Percentiles rank a stretch among this genome's conserved stretches.
phyloP scores from a whole-genome alignment of 208 protist genomes.

The Trypanosoma caninum region DNA sequence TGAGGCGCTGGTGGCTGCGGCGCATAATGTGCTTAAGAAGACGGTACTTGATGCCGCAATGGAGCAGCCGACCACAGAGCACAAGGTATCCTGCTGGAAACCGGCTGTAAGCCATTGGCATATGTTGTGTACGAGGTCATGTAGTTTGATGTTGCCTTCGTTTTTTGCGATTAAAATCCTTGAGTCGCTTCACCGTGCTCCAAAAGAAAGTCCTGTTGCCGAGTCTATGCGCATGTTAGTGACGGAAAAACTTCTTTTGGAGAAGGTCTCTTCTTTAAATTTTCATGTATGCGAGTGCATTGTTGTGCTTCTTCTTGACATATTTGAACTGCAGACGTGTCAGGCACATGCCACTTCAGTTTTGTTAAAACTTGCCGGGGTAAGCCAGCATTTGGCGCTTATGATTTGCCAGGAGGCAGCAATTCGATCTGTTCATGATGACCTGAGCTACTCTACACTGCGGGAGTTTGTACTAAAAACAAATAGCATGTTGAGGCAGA shows the following conservation, averaged over 20 bases:
- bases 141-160: conserved; percentile 42
- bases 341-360: conserved; percentile 17
- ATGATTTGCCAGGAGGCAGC: conserved; percentile 23
- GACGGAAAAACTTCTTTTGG: conserved; percentile 14
- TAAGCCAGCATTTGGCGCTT: conserved; percentile 17
- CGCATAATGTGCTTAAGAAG: conserved; percentile 2
- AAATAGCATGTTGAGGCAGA: neutral
- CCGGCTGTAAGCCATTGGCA: conserved; percentile 63
- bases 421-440: conserved; percentile 1
- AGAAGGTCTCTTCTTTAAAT: conserved; percentile 8
- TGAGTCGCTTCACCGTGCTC: conserved; percentile 42
- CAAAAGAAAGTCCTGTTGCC: conserved; percentile 9
- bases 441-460: conserved; percentile 22
- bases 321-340: conserved; percentile 25
- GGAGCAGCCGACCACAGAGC: neutral
- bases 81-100: conserved; percentile 7
- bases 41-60: conserved; percentile 6
- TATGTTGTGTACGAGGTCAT: conserved; percentile 65
- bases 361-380: conserved; percentile 9
- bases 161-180: conserved; percentile 69
- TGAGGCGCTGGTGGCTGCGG: neutral
- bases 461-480: conserved; percentile 9
- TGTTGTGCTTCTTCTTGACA: conserved; percentile 20
- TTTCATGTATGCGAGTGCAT: conserved; percentile 19
- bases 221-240: conserved; percentile 21